phyloP scores from a whole-genome alignment of 345 rosid genomes.

The Eucalyptus decipiens region DNA sequence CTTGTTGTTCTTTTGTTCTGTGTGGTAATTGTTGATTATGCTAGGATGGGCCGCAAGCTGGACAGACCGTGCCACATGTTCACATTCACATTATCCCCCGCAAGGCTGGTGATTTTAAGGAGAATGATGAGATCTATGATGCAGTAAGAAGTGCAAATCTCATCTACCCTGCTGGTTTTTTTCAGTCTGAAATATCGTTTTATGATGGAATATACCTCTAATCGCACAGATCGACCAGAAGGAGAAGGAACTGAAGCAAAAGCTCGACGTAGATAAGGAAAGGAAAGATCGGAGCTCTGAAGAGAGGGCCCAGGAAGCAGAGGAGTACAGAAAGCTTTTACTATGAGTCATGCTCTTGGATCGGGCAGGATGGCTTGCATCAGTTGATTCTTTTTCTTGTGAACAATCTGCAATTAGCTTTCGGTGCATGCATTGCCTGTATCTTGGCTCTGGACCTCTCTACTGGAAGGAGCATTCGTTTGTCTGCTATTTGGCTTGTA shows the following conservation, averaged over 20 bases:
- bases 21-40: not conserved
- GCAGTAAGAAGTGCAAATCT: constrained; percentile 35
- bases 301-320: constrained; percentile 81
- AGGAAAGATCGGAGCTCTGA: constrained; percentile 64
- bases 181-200: not conserved
- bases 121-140: constrained; percentile 81
- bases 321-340: constrained; percentile 41
- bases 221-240: constrained; percentile 44
- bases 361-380: not conserved
- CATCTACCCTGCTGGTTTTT: not conserved
- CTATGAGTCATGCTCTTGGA: not conserved
- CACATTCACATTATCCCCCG: constrained; percentile 2
- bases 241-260: constrained; percentile 59
- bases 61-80: not conserved
- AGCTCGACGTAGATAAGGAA: constrained; percentile 73
- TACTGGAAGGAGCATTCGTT: not conserved
- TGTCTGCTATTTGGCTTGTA: not conserved
- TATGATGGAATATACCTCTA: not conserved
- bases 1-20: not conserved
- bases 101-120: constrained; percentile 77
- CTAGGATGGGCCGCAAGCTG: constrained; percentile 11
- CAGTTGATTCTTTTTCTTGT: not conserved
- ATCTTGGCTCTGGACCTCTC: not conserved
- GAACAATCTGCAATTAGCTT: not conserved
- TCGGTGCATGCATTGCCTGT: not conserved